Percentiles rank a stretch among this genome's conserved stretches.
Conservation (phyloP, 1,139 yeast genomes). For the Candida dubliniensis region DNA sequence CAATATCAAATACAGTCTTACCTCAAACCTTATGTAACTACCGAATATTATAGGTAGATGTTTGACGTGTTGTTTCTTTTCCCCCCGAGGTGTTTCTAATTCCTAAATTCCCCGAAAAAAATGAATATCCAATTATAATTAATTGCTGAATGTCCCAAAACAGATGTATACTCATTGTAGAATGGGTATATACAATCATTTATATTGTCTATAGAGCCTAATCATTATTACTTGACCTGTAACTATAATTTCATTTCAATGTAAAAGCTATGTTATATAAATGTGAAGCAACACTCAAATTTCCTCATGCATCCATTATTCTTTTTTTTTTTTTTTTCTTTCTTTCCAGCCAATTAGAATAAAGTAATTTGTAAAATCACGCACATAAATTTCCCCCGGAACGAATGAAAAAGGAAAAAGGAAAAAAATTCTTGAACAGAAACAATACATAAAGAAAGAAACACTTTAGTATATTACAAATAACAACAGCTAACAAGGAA, state of each 20-base stretch:
- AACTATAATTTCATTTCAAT: neutral
- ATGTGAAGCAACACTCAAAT: neutral
- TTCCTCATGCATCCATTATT: neutral
- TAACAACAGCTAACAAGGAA: neutral
- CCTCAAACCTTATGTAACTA: no score
- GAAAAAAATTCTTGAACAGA: neutral
- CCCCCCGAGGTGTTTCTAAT: neutral
- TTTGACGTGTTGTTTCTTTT: no score
- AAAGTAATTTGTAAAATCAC: conserved; percentile 11
- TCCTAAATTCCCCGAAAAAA: conserved; percentile 1
- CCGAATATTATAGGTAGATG: no score
- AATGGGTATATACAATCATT: neutral
- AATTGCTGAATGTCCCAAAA: no score
- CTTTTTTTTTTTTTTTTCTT: no score
- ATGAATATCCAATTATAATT: neutral
- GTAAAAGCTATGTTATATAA: neutral
- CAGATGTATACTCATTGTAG: no score
- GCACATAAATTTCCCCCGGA: conserved; percentile 4
- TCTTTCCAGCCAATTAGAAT: conserved; percentile 7
- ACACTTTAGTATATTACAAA: neutral
- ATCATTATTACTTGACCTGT: neutral
- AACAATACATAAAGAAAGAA: neutral
- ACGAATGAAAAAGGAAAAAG: neutral
- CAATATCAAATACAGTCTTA: no score
- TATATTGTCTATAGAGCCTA: neutral